Evolutionary conservation across 2,329 filamentous ascomycete species (phyloP).

Genomic region (Hypoxylon sp.): DNA sequence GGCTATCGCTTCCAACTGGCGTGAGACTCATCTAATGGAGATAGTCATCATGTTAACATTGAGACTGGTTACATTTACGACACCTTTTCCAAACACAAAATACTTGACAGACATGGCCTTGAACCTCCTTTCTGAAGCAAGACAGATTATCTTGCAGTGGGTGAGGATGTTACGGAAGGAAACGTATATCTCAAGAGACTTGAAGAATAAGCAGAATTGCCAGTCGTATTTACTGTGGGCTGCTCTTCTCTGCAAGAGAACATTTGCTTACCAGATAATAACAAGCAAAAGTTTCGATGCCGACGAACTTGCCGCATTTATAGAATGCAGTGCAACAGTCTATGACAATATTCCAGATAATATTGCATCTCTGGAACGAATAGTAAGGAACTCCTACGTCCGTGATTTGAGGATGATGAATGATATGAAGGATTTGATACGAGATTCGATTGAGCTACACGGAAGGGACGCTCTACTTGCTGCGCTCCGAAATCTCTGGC

Average conservation of each 20-base stretch:
- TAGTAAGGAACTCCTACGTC: slow-evolving; percentile 58
- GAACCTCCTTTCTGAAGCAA: slow-evolving; percentile 58
- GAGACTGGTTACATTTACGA: slow-evolving; percentile 54
- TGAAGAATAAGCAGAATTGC: slow-evolving; percentile 56
- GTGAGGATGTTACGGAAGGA: slow-evolving; percentile 62
- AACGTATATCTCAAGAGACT: slow-evolving; percentile 57
- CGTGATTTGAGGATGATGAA: slow-evolving; percentile 63
- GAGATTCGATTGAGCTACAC: slow-evolving; percentile 52
- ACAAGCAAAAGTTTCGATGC: slow-evolving; percentile 17
- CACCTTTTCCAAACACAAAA: slow-evolving; percentile 17
- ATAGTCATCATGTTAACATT: slow-evolving; percentile 67
- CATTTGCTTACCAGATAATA: slow-evolving; percentile 49
- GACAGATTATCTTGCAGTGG: slow-evolving; percentile 66
- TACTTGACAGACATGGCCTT: slow-evolving; percentile 39
- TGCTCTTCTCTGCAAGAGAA: slow-evolving; percentile 67
- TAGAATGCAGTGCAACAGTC: slow-evolving; percentile 54
- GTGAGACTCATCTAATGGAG: slow-evolving; percentile 72
- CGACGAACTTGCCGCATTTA: slow-evolving; percentile 42
- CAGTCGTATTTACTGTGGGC: slow-evolving; percentile 66
- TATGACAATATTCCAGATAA: slow-evolving; percentile 63
- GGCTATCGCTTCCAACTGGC: slow-evolving; percentile 68
- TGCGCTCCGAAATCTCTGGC: slow-evolving; percentile 62
- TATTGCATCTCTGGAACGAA: slow-evolving; percentile 53
- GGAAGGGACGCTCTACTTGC: slow-evolving; percentile 45
- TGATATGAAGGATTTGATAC: slow-evolving; percentile 55